A percentile compares a stretch with the other conserved stretches of the same genome.
phyloP scores from a whole-genome alignment of 2,329 filamentous ascomycete species.

The Phaeophleospora eucalypticola region DNA sequence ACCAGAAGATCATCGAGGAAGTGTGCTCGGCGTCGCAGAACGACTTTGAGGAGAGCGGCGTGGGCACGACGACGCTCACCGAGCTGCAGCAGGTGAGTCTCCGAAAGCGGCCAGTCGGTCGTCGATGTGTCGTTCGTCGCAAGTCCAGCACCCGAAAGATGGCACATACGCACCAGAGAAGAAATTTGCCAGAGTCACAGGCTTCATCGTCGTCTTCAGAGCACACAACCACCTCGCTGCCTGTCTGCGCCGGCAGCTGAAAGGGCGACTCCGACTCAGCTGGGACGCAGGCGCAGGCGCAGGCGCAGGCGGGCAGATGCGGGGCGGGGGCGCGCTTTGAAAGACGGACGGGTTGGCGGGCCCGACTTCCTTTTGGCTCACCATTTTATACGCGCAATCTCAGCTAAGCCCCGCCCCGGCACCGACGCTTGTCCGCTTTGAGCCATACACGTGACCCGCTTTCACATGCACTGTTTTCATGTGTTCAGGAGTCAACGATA shows the following conservation, averaged over 20 bases:
- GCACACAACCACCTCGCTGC: not conserved
- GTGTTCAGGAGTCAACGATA: slow-evolving; percentile 1
- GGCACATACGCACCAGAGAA: not conserved
- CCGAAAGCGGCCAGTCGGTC: not conserved
- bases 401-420: slow-evolving; percentile 19
- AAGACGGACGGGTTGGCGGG: slow-evolving; percentile 33
- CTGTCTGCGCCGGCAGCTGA: not conserved
- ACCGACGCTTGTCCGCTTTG: slow-evolving; percentile 34
- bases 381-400: slow-evolving; percentile 40
- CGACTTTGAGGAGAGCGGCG: slow-evolving; percentile 94
- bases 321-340: slow-evolving; percentile 39
- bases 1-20: slow-evolving; percentile 85
- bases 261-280: slow-evolving; percentile 12
- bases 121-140: not conserved
- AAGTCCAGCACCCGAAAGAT: not conserved
- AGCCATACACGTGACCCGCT: slow-evolving; percentile 18
- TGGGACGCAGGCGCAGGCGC: slow-evolving; percentile 12
- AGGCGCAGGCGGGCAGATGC: slow-evolving; percentile 34
- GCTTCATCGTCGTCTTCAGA: slow-evolving; percentile 6
- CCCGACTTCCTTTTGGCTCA: slow-evolving; percentile 42
- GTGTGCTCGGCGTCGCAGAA: slow-evolving; percentile 63
- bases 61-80: slow-evolving; percentile 80
- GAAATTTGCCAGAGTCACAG: slow-evolving; percentile 2
- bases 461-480: not conserved
- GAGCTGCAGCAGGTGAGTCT: slow-evolving; percentile 75